These are phyloP conservation scores for Mortierella sp. DNA, from an alignment of 371 early-diverging fungal genomes.

Conservation along the genomic window DNA sequence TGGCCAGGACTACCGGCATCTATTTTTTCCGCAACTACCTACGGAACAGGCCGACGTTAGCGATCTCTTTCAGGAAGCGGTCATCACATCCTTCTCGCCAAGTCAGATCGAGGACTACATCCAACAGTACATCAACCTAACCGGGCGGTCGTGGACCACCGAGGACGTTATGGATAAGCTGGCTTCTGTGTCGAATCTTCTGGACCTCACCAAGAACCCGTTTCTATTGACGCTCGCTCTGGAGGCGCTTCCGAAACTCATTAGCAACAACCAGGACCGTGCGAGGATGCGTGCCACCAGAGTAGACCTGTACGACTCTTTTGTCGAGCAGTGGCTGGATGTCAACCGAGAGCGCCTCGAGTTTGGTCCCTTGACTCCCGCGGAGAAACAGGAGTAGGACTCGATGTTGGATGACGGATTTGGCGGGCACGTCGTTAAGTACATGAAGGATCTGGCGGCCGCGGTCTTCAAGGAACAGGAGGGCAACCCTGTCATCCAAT, in stretches of 20 bases:
- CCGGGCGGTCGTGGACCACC: background rate
- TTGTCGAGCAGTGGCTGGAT: constrained; percentile 11
- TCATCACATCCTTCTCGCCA: background rate
- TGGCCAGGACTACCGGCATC: background rate
- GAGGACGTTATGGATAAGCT: too few species aligned
- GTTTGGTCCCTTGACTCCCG: background rate
- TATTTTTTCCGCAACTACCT: background rate
- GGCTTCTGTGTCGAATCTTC: too few species aligned
- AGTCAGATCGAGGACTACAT: constrained; percentile 19
- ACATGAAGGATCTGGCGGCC: constrained; percentile 2
- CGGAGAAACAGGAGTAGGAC: background rate
- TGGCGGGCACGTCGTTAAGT: background rate
- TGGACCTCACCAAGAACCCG: too few species aligned
- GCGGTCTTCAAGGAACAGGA: constrained; percentile 11
- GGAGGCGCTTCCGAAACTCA: background rate
- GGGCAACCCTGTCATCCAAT: constrained; percentile 9
- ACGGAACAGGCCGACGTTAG: background rate
- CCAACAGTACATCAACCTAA: background rate
- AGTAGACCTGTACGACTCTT: background rate
- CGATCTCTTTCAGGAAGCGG: background rate
- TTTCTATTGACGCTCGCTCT: background rate
- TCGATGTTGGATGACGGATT: background rate
- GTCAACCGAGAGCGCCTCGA: background rate
- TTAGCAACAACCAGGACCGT: background rate
- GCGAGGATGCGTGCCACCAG: background rate